These are phyloP conservation scores for Quercus berberidifolia DNA, from an alignment of 306 rosid genomes.

Conservation along the genomic window DNA sequence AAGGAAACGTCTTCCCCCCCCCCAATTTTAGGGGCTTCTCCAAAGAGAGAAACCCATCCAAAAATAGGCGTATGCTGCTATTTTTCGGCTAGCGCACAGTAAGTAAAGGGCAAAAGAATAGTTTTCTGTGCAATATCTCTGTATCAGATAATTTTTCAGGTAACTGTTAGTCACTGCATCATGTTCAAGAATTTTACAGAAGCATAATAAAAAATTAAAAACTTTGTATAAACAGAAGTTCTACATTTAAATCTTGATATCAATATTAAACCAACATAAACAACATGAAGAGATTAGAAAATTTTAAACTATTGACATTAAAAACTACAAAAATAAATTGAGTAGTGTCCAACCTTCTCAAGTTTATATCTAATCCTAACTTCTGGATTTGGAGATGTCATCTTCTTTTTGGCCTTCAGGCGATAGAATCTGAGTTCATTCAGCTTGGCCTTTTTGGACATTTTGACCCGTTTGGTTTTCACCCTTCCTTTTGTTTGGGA, in stretches of 20 bases:
- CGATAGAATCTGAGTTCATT: slow-evolving; percentile 80
- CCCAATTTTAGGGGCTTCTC: too few species aligned
- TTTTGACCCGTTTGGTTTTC: slow-evolving; percentile 31
- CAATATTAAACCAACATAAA: background rate
- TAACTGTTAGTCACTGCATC: background rate
- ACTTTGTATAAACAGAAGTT: background rate
- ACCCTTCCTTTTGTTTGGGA: slow-evolving; percentile 19
- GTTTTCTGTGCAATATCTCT: background rate
- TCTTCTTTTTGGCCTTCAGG: slow-evolving; percentile 82
- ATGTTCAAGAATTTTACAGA: background rate
- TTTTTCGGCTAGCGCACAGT: too few species aligned
- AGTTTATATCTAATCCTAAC: slow-evolving; percentile 86
- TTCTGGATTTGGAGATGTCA: slow-evolving; percentile 83
- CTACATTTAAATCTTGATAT: background rate
- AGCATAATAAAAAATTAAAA: background rate
- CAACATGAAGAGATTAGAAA: background rate
- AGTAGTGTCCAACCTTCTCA: slow-evolving; percentile 52
- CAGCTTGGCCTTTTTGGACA: slow-evolving; percentile 71
- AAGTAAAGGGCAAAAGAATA: too few species aligned
- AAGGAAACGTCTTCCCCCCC: too few species aligned
- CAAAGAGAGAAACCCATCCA: too few species aligned
- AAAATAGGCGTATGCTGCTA: too few species aligned
- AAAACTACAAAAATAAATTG: background rate
- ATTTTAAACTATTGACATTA: background rate
- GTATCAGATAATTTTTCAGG: background rate